A percentile compares a stretch with the other conserved stretches of the same genome.
These are phyloP conservation scores for Trametes pubescens DNA, from an alignment of 1,284 basidiomycete genomes.

Conservation along the genomic window DNA sequence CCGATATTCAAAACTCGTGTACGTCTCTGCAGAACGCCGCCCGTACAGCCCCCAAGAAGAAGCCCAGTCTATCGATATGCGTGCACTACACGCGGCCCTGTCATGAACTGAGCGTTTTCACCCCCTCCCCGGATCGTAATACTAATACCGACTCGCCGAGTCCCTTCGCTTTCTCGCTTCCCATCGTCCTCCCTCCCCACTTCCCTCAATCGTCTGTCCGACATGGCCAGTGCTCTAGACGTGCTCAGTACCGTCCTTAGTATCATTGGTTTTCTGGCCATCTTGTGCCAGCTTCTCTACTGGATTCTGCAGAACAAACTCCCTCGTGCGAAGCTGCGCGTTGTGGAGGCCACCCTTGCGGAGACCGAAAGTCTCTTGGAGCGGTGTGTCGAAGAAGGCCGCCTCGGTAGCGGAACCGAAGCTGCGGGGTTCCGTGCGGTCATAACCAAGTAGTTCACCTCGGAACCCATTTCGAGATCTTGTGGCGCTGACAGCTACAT, in stretches of 20 bases:
- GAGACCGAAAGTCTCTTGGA: not conserved
- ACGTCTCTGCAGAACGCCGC: not conserved
- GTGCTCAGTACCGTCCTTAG: not conserved
- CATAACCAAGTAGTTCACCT: not conserved
- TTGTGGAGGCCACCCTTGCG: not conserved
- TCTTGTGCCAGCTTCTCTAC: not conserved
- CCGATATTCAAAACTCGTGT: not conserved
- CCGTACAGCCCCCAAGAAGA: not conserved
- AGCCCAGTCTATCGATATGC: not conserved
- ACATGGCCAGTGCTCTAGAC: not conserved
- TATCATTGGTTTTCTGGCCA: conserved; percentile 1
- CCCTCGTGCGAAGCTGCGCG: not conserved
- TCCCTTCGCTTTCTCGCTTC: not conserved
- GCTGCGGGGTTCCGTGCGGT: not conserved
- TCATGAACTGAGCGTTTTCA: not conserved
- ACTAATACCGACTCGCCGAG: not conserved
- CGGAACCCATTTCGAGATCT: too few relatives aligned
- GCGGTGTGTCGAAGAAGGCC: conserved; percentile 1
- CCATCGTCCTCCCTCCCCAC: not conserved
- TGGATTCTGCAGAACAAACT: not conserved
- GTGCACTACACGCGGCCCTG: not conserved
- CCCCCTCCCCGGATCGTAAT: not conserved
- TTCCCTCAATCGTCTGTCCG: not conserved
- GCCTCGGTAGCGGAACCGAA: not conserved
- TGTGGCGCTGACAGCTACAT: not conserved